Base-by-base conservation (phyloP, 371 early-diverging fungal species). In the Basidiobolus meristosporus region DNA sequence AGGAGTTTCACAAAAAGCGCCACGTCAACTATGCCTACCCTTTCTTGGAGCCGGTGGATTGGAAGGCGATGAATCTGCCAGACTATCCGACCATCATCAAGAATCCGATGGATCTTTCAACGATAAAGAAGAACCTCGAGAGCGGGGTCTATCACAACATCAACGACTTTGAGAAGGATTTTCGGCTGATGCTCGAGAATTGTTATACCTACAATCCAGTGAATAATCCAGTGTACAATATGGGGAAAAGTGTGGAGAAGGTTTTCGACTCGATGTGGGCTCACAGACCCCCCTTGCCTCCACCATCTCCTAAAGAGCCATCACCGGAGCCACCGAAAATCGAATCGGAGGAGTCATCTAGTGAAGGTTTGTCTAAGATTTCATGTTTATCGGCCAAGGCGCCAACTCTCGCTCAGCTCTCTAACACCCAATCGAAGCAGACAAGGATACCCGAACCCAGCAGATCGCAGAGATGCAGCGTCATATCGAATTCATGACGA, bases 31-130 rank as follows among this genome's bases (percentile, higher is more conserved):
- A 79, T 42, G 68, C 73, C 20, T 73, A 62, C 40, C 85, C 83
- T 36, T 96, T 96, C 48, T 59, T 82, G 36, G 59, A 59, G 31
- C 98, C 99, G 3, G 99, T 99, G 19, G 98, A 98, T 54, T 79
- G 78, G 17, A 74, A 85, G 5, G 75, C 76, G 1, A 62, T 98
- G 19, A 77, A 77, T 42, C 88, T 98, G 40, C 99, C 98, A 7
- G 82, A 79, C 45, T 99, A 99, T 62, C 74, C 71, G 16, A 66
- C 70, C 1, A 76, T 98, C 29, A 78, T 99, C 52, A 96, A 86
- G 49, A 53, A 87, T 36, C 99, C 99, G 3, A 99, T 99, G 98
- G 99, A 99, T 54, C 40, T 98, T 17, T 68, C 79, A 12, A 98
- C 99, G 0, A 80, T 99, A 29, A 69, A 73, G 48, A 64, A 68